A percentile compares a stretch with the other conserved stretches of the same genome.
These are phyloP conservation scores for Remersonia thermophila DNA, from an alignment of 2,329 filamentous ascomycete genomes.

Conservation along the genomic window DNA sequence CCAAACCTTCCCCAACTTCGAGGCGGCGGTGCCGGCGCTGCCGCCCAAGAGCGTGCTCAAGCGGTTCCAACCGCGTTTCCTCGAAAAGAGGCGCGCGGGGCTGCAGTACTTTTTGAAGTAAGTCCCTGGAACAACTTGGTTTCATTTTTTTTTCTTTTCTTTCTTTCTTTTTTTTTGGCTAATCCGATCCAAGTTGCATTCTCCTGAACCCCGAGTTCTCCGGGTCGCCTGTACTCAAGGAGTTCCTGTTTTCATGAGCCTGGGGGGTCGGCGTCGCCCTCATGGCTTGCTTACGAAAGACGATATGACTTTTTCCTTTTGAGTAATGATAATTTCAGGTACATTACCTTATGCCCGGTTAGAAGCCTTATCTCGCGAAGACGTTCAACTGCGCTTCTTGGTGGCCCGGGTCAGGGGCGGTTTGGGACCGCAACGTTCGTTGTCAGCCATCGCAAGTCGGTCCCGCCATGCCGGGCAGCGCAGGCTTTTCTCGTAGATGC, in stretches of 20 bases:
- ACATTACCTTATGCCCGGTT: neutral
- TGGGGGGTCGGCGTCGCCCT: no score
- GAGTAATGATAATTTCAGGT: constrained; percentile 9
- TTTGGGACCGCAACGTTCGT: no score
- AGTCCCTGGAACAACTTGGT: no score
- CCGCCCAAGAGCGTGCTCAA: constrained; percentile 87
- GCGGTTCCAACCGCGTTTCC: constrained; percentile 71
- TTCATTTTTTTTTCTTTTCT: no score
- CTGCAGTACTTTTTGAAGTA: constrained; percentile 91
- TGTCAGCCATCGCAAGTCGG: no score
- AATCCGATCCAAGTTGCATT: constrained; percentile 75
- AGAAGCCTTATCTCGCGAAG: no score
- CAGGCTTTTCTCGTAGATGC: no score
- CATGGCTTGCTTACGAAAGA: no score
- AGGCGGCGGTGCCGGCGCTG: constrained; percentile 73
- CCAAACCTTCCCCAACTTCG: constrained; percentile 71
- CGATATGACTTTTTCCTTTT: constrained; percentile 5
- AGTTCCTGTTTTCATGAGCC: constrained; percentile 62
- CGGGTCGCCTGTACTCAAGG: constrained; percentile 78
- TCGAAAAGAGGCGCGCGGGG: constrained; percentile 71
- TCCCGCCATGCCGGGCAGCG: no score
- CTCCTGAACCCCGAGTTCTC: constrained; percentile 89
- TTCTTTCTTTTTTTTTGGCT: neutral
- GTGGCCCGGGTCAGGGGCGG: no score
- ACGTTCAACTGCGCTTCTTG: no score